phyloP scores from a whole-genome alignment of 192 early-diverging fungal genomes.

The Coemansia sp. region DNA sequence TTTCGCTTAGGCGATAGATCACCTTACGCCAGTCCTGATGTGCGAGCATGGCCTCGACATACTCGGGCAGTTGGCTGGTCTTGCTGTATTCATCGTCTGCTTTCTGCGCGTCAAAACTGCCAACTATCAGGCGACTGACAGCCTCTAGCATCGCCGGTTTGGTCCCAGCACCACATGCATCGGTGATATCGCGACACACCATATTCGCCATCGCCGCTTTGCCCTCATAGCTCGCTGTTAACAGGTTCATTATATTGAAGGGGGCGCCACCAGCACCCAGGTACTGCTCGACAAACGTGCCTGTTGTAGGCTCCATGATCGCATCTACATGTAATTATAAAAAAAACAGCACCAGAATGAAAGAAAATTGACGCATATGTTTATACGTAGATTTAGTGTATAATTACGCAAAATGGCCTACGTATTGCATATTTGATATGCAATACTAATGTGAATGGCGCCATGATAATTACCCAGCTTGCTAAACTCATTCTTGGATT shows the following conservation, averaged over 20 bases:
- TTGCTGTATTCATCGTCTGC: constrained; percentile 57
- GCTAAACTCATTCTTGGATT: constrained; percentile 34
- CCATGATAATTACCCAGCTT: constrained; percentile 42
- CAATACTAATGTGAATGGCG: background rate
- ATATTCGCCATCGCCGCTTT: constrained; percentile 44
- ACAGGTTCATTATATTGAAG: constrained; percentile 43
- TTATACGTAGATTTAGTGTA: background rate
- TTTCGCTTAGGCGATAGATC: constrained; percentile 67
- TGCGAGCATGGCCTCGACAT: constrained; percentile 59
- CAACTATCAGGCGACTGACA: constrained; percentile 58
- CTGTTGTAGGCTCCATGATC: constrained; percentile 49
- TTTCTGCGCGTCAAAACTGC: constrained; percentile 59
- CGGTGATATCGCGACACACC: constrained; percentile 19
- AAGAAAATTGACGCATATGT: background rate
- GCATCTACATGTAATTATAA: constrained; percentile 33
- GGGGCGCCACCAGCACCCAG: constrained; percentile 47
- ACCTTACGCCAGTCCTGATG: constrained; percentile 63
- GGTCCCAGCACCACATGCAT: constrained; percentile 7
- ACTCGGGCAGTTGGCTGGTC: constrained; percentile 56
- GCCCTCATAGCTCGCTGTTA: constrained; percentile 47
- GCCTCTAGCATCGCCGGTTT: constrained; percentile 37
- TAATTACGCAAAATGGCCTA: background rate
- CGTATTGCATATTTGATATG: background rate
- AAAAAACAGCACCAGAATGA: constrained; percentile 3
- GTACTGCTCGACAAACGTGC: constrained; percentile 35